Base-by-base conservation (phyloP, 768 basidiomycete species). In the Lactarius vividus region DNA sequence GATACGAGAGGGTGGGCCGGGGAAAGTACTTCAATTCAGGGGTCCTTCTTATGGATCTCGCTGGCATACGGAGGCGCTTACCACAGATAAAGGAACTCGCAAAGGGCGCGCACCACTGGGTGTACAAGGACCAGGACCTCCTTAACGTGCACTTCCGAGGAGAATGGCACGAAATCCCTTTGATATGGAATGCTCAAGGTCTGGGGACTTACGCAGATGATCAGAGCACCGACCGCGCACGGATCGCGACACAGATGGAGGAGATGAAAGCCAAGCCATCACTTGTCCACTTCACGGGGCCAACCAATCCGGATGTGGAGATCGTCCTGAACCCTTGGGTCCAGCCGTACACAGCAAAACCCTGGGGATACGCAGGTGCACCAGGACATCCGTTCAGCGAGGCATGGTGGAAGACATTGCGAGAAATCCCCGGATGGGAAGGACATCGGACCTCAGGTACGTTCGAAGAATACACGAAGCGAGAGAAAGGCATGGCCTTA, bases 281-380 rank as follows among this genome's bases (percentile, higher is more conserved):
- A 11, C 79, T 87, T 65, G 82, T 86, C 15, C 85, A 85, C 70
- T 87, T 87, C 73, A 84, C 84, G 3, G 84, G 85, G 2, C 81
- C 85, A 1, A 75, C 84, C 33, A 76, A 84, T 72, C 84, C 84
- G 0, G 67, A 71, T 5, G 54, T 84, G 66, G 77, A 73, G 8
- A 74, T 77, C 5, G 79, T 84, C 13, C 71, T 85, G 67, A 84
- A 84, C 70, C 80, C 81, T 1, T 81, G 76, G 62, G 77, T 83
- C n/a, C 84, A 82, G 68, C 85, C 83, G 4, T 82, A 75, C 65
- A 81, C 80, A 1, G 77, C 83, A 9, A 87, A 85, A 66, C 84
- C 84, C 0, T 85, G 85, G 84, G 83, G 83, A 3, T 85, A 85
- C 64, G 76, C 81, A 0, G 81, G 83, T 15, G 75, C 82, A 0